These are phyloP conservation scores for Litsea cubeba DNA, from an alignment of 164 flowering plant species.

Conservation along the genomic window DNA sequence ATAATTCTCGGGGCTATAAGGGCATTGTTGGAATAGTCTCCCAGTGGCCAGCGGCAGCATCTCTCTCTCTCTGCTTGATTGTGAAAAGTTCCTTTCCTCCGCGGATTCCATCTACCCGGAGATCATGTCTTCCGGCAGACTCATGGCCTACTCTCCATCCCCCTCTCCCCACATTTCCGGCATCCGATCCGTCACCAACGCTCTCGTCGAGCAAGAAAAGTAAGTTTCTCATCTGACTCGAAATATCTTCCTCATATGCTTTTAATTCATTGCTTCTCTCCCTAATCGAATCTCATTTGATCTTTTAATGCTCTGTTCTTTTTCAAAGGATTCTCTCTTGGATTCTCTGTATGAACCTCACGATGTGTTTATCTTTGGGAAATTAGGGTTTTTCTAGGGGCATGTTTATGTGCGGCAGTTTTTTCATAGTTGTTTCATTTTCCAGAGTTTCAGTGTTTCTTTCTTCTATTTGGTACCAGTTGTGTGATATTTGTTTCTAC, in stretches of 20 bases:
- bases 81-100: neutral
- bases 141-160: constrained; percentile 92
- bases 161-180: constrained; percentile 79
- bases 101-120: constrained; percentile 22
- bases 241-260: neutral
- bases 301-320: neutral
- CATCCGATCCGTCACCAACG: constrained; percentile 59
- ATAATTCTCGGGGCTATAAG: too few relatives aligned
- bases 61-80: too few relatives aligned
- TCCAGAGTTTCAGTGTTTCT: too few relatives aligned
- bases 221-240: constrained; percentile 17
- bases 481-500: too few relatives aligned
- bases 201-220: constrained; percentile 83
- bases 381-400: neutral
- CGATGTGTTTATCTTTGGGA: neutral
- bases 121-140: constrained; percentile 68
- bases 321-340: neutral
- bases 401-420: neutral
- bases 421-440: too few relatives aligned
- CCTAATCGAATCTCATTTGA: neutral
- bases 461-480: too few relatives aligned
- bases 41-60: too few relatives aligned
- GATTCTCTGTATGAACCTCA: neutral
- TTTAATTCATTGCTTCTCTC: neutral
- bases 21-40: too few relatives aligned